Evolutionary conservation across 129 eudicot species (phyloP), one percentile per base, ranked within the genome.

Genomic region (Lactuca sativa): DNA sequence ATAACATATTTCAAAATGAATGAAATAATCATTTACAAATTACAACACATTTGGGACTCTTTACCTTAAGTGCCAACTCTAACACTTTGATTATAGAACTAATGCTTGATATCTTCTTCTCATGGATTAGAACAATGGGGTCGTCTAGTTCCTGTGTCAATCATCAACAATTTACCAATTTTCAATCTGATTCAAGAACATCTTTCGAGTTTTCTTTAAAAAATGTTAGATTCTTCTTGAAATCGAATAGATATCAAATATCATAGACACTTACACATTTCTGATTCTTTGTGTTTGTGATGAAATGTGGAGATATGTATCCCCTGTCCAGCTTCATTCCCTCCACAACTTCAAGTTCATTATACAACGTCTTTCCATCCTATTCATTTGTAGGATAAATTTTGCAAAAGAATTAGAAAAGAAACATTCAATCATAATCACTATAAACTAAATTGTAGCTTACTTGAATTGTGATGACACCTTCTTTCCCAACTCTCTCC

Each of bases 281-380:
- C 82, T 88, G 90, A 78, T 76, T 91, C 74, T 91, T 91, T 55
- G 57, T 74, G 76, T 91, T 88, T 34, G 96, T 88, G 64, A 91
- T 91, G 82, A 91, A 91, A 56, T 91, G 84, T 3, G 97, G 97
- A 58, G 97, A 91, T n/a, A 91, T 88, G 79, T 91, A 91, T 48
- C 96, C 97, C 71, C 93, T 86, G 77, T 91, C 97, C 58, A 91
- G 79, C 87, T 91, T 91, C 97, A 91, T 91, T 40, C 97, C 97
- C 86, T 91, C 97, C 33, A 91, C 97, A 73, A 91, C 97, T 91
- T 91, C 96, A 36, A 91, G 80, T 62, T 91, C 97, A 75, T 91
- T 91, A 57, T 71, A 78, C 87, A 91, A 58, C 32, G 97, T 91
- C 77, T 91, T 91, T 13, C 97, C 97, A 82, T 91, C 97, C 97